A percentile compares a stretch with the other conserved stretches of the same genome.
Conservation (phyloP, 2,329 filamentous ascomycete species). For the Torrubiellomyces zombiae region DNA sequence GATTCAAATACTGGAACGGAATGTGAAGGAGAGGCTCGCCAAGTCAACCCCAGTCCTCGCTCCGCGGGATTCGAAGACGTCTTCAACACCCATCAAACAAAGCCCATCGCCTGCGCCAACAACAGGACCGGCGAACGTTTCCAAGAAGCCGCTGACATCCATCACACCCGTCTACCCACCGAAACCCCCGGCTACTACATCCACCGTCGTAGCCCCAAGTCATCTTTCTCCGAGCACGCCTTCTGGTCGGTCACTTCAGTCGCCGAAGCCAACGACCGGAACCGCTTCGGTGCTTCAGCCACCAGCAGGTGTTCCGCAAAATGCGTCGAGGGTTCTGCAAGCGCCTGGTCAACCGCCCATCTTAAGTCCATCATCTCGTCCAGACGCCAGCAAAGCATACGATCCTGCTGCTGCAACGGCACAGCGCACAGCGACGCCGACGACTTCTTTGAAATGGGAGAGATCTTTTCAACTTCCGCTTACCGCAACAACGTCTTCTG, state of each 20-base stretch:
- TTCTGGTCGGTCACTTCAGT: conserved; percentile 12
- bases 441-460: conserved; percentile 21
- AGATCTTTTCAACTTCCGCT: conserved; percentile 22
- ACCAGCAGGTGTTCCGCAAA: conserved; percentile 15
- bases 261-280: conserved; percentile 14
- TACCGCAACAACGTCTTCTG: conserved; percentile 9
- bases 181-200: conserved; percentile 12
- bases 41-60: conserved; percentile 16
- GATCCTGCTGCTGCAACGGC: conserved; percentile 8
- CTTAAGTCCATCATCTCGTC: conserved; percentile 16
- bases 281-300: conserved; percentile 19
- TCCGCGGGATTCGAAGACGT: conserved; percentile 16
- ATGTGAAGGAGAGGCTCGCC: conserved; percentile 19
- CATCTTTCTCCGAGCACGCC: conserved; percentile 13
- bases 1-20: conserved; percentile 48
- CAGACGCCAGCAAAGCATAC: conserved; percentile 16
- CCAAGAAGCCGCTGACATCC: conserved; percentile 12
- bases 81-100: conserved; percentile 8
- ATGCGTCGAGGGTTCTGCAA: conserved; percentile 15
- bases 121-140: conserved; percentile 7
- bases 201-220: conserved; percentile 12
- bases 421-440: conserved; percentile 9
- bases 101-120: conserved; percentile 10
- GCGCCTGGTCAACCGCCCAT: conserved; percentile 14
- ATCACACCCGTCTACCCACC: conserved; percentile 19